Evolutionary conservation across 495 filamentous ascomycete genomes (phyloP).

Genomic region (Hypoxylon fragiforme): DNA sequence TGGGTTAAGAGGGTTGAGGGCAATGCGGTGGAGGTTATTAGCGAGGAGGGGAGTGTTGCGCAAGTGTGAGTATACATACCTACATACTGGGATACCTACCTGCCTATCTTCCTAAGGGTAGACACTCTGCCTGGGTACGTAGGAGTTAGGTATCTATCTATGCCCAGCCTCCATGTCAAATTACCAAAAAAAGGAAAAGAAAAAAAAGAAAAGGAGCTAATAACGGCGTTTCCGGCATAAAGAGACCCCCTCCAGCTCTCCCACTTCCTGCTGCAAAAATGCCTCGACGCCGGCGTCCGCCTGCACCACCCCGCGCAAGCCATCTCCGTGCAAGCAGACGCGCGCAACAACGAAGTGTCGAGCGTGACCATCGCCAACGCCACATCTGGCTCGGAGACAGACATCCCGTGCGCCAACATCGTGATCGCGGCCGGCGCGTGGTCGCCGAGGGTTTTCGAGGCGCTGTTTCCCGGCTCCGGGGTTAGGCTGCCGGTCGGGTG

Average conservation of each 20-base stretch:
- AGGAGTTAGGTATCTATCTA: too few relatives aligned
- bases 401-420: slow-evolving; percentile 60
- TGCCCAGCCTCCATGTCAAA: too few relatives aligned
- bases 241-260: slow-evolving; percentile 62
- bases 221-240: too few relatives aligned
- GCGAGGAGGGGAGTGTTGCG: slow-evolving; percentile 62
- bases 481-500: slow-evolving; percentile 58
- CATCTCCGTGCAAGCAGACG: slow-evolving; percentile 54
- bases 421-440: slow-evolving; percentile 72
- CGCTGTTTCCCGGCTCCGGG: slow-evolving; percentile 62
- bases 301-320: slow-evolving; percentile 67
- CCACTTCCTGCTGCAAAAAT: slow-evolving; percentile 63
- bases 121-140: too few relatives aligned
- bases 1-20: slow-evolving; percentile 63
- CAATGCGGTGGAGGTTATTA: slow-evolving; percentile 63
- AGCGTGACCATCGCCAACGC: slow-evolving; percentile 50
- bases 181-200: too few relatives aligned
- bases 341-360: slow-evolving; percentile 47
- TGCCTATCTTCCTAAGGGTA: too few relatives aligned
- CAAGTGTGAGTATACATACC: slow-evolving; percentile 59
- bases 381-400: slow-evolving; percentile 53
- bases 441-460: slow-evolving; percentile 63
- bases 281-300: slow-evolving; percentile 60
- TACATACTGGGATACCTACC: too few relatives aligned
- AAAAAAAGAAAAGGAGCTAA: neutral